Percentiles rank a stretch among this genome's conserved stretches.
phyloP scores from a whole-genome alignment of 75 land plant genomes.

The Pinus albicaulis region DNA sequence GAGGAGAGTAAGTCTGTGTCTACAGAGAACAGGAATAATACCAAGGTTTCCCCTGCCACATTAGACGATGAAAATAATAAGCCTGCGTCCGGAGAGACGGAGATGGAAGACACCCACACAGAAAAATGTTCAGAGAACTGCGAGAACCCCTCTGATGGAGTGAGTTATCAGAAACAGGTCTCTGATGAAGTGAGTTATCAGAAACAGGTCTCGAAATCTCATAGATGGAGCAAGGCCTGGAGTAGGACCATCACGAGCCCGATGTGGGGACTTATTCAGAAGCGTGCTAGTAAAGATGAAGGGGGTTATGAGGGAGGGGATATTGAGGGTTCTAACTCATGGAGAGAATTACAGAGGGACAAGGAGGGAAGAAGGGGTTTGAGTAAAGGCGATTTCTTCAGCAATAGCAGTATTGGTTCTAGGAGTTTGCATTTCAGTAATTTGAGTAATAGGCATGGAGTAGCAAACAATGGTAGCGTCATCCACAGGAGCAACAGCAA shows the following conservation, averaged over 20 bases:
- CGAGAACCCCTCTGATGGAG: conserved; percentile 11
- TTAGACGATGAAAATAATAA: conserved; percentile 5
- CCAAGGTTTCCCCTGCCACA: conserved; percentile 41
- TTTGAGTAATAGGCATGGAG: not conserved
- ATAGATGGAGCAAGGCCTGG: conserved; percentile 57
- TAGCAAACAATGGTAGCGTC: conserved; percentile 4
- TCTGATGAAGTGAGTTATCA: conserved; percentile 5
- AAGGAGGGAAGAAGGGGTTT: conserved; percentile 23
- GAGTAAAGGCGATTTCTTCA: conserved; percentile 32
- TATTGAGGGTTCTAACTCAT: conserved; percentile 53
- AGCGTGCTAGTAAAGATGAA: conserved; percentile 37
- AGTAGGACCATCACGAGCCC: conserved; percentile 17
- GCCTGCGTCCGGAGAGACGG: not conserved
- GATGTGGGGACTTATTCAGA: conserved; percentile 60
- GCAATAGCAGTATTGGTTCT: conserved; percentile 67
- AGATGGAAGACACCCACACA: conserved; percentile 23
- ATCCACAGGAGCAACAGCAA: conserved; percentile 10
- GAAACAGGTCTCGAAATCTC: conserved; percentile 30
- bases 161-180: conserved; percentile 5
- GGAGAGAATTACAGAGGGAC: conserved; percentile 34
- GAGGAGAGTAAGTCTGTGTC: conserved; percentile 32
- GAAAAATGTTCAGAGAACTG: conserved; percentile 50
- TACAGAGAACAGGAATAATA: conserved; percentile 10
- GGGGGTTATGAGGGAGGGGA: conserved; percentile 40
- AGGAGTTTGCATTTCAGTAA: conserved; percentile 30